These are phyloP conservation scores for Notholithocarpus densiflorus DNA, from an alignment of 306 rosid species.

Conservation along the genomic window DNA sequence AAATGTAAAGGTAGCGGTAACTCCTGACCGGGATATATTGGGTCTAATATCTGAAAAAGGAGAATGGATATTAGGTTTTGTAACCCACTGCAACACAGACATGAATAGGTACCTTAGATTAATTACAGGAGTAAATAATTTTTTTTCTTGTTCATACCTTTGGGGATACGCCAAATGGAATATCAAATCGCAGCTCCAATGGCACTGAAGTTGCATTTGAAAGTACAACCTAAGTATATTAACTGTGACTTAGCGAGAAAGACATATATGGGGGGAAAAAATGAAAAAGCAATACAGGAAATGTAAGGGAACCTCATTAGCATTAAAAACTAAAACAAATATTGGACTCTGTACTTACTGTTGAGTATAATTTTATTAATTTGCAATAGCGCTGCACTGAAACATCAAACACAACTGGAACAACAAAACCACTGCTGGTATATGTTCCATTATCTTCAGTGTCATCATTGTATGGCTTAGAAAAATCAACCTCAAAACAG, in stretches of 20 bases:
- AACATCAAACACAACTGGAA: slow-evolving; percentile 92
- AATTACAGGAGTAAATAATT: neutral
- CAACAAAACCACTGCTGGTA: slow-evolving; percentile 48
- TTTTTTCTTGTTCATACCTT: slow-evolving; percentile 43
- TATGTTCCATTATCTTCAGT: slow-evolving; percentile 30
- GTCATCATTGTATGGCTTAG: slow-evolving; percentile 43
- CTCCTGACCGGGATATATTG: slow-evolving; percentile 84
- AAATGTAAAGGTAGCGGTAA: slow-evolving; percentile 90
- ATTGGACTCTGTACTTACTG: slow-evolving; percentile 52
- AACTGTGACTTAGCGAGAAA: slow-evolving; percentile 21
- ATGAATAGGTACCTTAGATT: neutral
- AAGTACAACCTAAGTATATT: slow-evolving; percentile 69
- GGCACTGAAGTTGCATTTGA: slow-evolving; percentile 72
- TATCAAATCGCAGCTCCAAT: slow-evolving; percentile 91
- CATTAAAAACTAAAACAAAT: slow-evolving; percentile 13
- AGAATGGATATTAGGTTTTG: neutral
- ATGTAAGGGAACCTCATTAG: slow-evolving; percentile 6
- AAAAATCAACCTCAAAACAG: slow-evolving; percentile 87
- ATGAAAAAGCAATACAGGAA: neutral
- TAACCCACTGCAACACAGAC: neutral
- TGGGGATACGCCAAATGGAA: slow-evolving; percentile 87
- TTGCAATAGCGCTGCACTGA: slow-evolving; percentile 82
- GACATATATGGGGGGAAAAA: neutral
- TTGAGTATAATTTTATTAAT: slow-evolving; percentile 79
- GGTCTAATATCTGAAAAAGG: slow-evolving; percentile 73